Evolutionary conservation across 768 basidiomycete genomes (phyloP).

Genomic region (Inosperma sp.): DNA sequence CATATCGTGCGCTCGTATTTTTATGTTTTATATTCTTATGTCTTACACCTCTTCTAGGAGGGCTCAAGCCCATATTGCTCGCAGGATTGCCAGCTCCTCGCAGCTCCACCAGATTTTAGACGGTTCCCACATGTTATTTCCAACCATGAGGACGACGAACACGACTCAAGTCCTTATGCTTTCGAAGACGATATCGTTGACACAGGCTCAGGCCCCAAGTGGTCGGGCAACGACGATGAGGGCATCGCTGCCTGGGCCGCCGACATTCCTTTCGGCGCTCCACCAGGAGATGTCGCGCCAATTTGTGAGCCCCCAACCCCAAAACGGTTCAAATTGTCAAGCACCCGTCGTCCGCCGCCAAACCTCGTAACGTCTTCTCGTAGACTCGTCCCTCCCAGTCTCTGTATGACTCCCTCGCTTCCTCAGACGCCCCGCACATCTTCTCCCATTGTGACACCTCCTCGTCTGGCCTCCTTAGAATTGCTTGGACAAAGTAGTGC

Average conservation of each 20-base stretch:
- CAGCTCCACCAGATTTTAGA: too few species aligned
- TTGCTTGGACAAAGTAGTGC: constrained; percentile 25
- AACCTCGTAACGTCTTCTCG: constrained; percentile 39
- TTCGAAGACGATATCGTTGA: not conserved
- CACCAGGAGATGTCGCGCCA: constrained; percentile 13
- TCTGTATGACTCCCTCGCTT: constrained; percentile 45
- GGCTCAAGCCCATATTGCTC: constrained; percentile 51
- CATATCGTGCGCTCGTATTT: constrained; percentile 44
- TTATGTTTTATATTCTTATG: constrained; percentile 11
- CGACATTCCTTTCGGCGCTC: constrained; percentile 32
- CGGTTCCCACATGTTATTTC: too few species aligned
- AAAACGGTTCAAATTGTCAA: not conserved
- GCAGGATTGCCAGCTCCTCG: constrained; percentile 10
- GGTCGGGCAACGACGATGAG: constrained; percentile 37
- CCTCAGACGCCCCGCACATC: constrained; percentile 26
- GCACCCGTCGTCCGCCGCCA: constrained; percentile 27
- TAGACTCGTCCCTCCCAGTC: constrained; percentile 41
- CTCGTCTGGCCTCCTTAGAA: constrained; percentile 30
- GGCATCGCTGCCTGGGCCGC: constrained; percentile 49
- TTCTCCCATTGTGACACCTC: constrained; percentile 30
- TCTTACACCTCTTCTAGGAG: constrained; percentile 24
- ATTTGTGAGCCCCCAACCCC: not conserved
- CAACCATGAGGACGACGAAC: constrained; percentile 21
- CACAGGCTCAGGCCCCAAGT: constrained; percentile 16
- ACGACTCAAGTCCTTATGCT: constrained; percentile 22